Evolutionary conservation across 352 stramenopile genomes (phyloP).

Genomic region (Globisporangium iwayamae): DNA sequence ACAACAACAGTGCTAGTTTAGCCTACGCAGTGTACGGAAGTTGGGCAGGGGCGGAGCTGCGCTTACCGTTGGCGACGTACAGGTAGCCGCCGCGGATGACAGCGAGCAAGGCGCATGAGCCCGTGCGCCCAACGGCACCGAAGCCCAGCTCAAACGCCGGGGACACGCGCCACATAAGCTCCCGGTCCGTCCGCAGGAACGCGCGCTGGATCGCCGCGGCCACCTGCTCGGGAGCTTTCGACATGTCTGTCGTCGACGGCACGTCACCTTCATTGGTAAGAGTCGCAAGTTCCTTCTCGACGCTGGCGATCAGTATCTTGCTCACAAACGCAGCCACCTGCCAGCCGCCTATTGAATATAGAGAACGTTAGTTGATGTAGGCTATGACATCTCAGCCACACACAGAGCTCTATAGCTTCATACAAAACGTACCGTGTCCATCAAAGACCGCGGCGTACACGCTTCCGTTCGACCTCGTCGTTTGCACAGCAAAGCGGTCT

Average conservation of each 20-base stretch:
- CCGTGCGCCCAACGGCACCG: constrained; percentile 76
- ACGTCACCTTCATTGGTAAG: background rate
- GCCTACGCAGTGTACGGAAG: too few relatives aligned
- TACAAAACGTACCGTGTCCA: constrained; percentile 61
- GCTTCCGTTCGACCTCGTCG: constrained; percentile 53
- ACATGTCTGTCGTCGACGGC: background rate
- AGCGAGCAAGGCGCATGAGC: constrained; percentile 79
- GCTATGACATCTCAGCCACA: background rate
- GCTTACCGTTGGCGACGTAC: constrained; percentile 70
- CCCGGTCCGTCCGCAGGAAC: constrained; percentile 83
- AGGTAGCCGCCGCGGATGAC: constrained; percentile 65
- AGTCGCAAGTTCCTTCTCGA: constrained; percentile 57
- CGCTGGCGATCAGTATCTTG: constrained; percentile 71
- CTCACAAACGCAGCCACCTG: constrained; percentile 86
- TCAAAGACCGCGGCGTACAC: constrained; percentile 86
- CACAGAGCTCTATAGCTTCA: background rate
- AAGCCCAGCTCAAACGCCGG: constrained; percentile 88
- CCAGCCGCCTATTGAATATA: constrained; percentile 64
- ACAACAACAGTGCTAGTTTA: background rate
- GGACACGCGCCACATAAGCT: constrained; percentile 73
- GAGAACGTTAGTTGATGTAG: background rate
- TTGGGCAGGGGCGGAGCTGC: background rate
- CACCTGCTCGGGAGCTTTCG: constrained; percentile 31
- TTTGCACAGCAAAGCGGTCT: constrained; percentile 80
- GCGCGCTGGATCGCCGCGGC: constrained; percentile 63